Evolutionary conservation across 495 filamentous ascomycete genomes (phyloP), one percentile per base, ranked within the genome.

Genomic region (Penicillium angulare): DNA sequence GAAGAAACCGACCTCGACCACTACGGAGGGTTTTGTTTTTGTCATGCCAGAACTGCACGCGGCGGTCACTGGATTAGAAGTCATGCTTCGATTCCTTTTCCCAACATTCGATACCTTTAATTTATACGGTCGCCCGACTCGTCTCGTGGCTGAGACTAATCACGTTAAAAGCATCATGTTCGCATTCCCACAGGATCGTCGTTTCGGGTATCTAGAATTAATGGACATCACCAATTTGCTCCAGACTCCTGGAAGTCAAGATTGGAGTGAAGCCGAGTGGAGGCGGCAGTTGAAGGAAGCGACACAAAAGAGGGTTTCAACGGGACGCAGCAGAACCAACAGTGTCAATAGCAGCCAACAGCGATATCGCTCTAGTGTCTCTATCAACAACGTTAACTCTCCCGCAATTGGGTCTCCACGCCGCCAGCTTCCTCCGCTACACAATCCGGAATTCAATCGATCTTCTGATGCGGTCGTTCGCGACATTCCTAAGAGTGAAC

Each of bases 131-230:
- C 87, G 93, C 15, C 93, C 93, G 7, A 89, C 80, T 22, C 85
- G 88, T 50, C 75, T 99, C 21, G 84, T 96, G 40, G 88, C 93
- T 1, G 95, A 95, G 59, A 84, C 86, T 0, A 81, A 88, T 21
- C 90, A 99, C 66, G 74, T 85, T 3, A 85, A 88, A 50, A 92
- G 93, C 50, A 76, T 99, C 57, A 99, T 99, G 93, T 97, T 99
- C 71, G 95, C 90, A 0, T 92, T 99, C 84, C 95, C 93, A 0
- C 87, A 86, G 57, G 82, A 95, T 49, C 83, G 83, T 33, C 81
- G 87, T 48, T 96, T 96, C 63, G 92, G 93, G 0, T 97, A 97
- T 64, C 68, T 97, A 17, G 95, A 97, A 56, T 79, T 92, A 23
- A 57, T 89, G 31, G 93, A 99, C 67, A 89, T 97, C 7, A 83